Base-by-base conservation (phyloP, 257 asterid genomes). In the Salvia splendens region DNA sequence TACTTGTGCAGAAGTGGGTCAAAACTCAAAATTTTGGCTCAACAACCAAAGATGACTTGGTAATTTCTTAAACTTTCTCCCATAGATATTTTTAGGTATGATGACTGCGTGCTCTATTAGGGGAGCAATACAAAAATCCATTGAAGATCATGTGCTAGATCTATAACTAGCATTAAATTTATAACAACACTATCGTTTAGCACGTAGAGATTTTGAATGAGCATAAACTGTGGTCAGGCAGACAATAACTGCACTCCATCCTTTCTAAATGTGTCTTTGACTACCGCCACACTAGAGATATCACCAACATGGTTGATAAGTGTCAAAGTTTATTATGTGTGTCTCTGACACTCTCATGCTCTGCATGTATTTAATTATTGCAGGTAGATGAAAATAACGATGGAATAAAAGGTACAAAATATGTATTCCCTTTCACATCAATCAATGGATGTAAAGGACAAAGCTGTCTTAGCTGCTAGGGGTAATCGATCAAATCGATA, bases 1-100 rank as follows among this genome's bases (percentile, higher is more conserved):
- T 66, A 73, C 53, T 64, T 59, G 59, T 71, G 75, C 79, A 92
- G 96, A 84, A 72, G 53, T 80, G 87, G 92, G 35, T 78, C 59
- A 74, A 73, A 15, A 69, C 81, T 67, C 75, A 74, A 80, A 73
- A 73, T 50, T 55, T 45, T 55, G 42, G 73, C 80, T 76, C 81
- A 47, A 72, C 49, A 28, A 48, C 45, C 60, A 73, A 75, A 72
- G 82, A 77, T 70, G 61, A 77, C 75, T 42, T 55, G 86, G 95
- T 87, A 83, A 74, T 69, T 47, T 59, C 48, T 73, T 35, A 5
- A 56, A 33, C 61, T 43, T 17, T 40, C 3, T 33, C 45, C 55
- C 56, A 60, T 40, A 41, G 52, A 45, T 32, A 20, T 51, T 28
- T 40, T 58, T 17, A 38, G 45, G 72, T 56, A 46, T 40, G 54